phyloP scores from a whole-genome alignment of 352 stramenopile species.

The Peronosclerospora sorghi region DNA sequence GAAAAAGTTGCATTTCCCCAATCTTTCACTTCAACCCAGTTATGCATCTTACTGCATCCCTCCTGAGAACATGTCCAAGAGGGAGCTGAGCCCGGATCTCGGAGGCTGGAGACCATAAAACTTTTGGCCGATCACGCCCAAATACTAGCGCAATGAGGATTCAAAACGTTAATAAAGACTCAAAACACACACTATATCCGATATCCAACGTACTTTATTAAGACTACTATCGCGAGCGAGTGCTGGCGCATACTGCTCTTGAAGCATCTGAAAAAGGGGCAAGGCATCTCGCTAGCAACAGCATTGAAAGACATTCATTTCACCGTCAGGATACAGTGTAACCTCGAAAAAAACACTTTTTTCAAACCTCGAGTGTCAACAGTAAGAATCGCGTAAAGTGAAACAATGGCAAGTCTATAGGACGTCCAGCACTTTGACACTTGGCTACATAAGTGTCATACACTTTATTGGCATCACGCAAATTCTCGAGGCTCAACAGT shows the following conservation, averaged over 20 bases:
- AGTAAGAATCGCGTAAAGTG: slow-evolving; percentile 79
- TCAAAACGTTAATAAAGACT: too few relatives aligned
- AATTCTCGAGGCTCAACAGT: slow-evolving; percentile 71
- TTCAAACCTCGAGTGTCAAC: slow-evolving; percentile 63
- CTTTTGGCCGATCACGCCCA: slow-evolving; percentile 77
- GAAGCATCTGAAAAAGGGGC: slow-evolving; percentile 79
- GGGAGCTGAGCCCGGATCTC: slow-evolving; percentile 62
- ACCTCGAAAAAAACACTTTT: too few relatives aligned
- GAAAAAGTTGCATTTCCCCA: neutral
- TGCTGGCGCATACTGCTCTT: slow-evolving; percentile 68
- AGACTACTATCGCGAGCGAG: slow-evolving; percentile 65
- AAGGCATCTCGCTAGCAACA: slow-evolving; percentile 63
- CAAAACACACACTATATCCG: too few relatives aligned
- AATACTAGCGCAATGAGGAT: slow-evolving; percentile 36
- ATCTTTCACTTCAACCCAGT: neutral
- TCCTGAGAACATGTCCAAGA: slow-evolving; percentile 78
- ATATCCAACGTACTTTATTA: slow-evolving; percentile 70
- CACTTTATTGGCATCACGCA: slow-evolving; percentile 78
- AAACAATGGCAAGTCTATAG: slow-evolving; percentile 65
- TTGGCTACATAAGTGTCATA: slow-evolving; percentile 55
- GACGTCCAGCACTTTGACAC: slow-evolving; percentile 24
- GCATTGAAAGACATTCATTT: slow-evolving; percentile 1
- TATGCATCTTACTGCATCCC: slow-evolving; percentile 39
- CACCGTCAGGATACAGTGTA: neutral
- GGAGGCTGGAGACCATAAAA: slow-evolving; percentile 79